phyloP scores from a whole-genome alignment of 768 basidiomycete genomes.

The Phaffia australis region DNA sequence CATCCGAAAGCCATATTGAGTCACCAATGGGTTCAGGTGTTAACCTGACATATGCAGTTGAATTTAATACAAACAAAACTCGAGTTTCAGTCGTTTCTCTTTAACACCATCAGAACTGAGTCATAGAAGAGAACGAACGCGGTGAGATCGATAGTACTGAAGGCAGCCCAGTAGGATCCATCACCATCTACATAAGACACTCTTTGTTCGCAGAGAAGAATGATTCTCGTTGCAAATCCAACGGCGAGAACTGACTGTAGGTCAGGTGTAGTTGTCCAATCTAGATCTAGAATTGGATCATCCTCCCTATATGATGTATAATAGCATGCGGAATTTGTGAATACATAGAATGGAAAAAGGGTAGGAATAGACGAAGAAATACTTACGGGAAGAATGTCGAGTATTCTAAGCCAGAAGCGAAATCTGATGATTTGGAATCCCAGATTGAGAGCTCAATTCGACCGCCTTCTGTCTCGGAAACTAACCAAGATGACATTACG shows the following conservation, averaged over 20 bases:
- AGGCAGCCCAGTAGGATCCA: conserved; percentile 33
- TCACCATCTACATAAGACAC: conserved; percentile 75
- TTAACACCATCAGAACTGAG: neutral
- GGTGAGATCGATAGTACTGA: conserved; percentile 50
- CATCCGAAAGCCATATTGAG: conserved; percentile 81
- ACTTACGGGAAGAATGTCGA: conserved; percentile 51
- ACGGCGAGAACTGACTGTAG: conserved; percentile 83
- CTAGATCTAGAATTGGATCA: conserved; percentile 56
- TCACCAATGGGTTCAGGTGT: conserved; percentile 71
- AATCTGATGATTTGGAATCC: conserved; percentile 91
- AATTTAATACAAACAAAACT: neutral
- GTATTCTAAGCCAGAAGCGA: conserved; percentile 79
- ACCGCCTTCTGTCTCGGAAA: conserved; percentile 50
- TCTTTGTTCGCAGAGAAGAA: conserved; percentile 83
- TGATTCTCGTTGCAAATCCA: conserved; percentile 65
- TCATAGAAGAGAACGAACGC: conserved; percentile 44
- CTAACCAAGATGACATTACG: neutral
- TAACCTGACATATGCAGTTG: conserved; percentile 45
- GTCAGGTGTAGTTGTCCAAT: conserved; percentile 80
- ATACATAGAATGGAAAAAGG: too few species aligned
- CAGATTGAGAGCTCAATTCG: conserved; percentile 77
- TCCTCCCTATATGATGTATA: conserved; percentile 26
- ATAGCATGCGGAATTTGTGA: neutral
- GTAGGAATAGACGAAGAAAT: neutral
- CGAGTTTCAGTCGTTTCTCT: neutral